Percentiles rank a stretch among this genome's conserved stretches.
These are phyloP conservation scores for Puccinia triticina DNA, from an alignment of 1,284 basidiomycete genomes.

Conservation along the genomic window DNA sequence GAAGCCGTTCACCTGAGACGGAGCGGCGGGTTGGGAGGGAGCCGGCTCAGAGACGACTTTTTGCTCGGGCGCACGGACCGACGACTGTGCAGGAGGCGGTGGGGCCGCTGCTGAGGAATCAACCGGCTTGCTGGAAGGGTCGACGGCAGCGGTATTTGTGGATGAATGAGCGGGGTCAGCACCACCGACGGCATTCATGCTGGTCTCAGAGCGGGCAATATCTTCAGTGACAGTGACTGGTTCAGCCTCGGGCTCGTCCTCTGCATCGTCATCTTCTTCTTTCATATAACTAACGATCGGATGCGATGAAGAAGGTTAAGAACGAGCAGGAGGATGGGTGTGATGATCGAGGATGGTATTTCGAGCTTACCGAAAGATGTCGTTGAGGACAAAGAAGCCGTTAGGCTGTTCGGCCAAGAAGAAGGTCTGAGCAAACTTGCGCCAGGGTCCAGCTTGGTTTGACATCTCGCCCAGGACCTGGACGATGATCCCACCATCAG, in stretches of 20 bases:
- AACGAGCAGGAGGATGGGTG: not conserved
- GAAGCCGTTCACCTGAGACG: conserved; percentile 46
- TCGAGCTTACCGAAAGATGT: conserved; percentile 83
- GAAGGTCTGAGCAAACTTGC: conserved; percentile 98
- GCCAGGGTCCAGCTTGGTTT: conserved; percentile 83
- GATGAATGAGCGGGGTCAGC: conserved; percentile 19
- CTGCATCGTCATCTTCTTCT: conserved; percentile 44
- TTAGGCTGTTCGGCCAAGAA: conserved; percentile 99
- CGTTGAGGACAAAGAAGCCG: conserved; percentile 99
- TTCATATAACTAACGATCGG: conserved; percentile 43
- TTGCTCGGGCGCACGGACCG: not conserved
- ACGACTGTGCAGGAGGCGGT: conserved; percentile 15
- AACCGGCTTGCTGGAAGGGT: conserved; percentile 7
- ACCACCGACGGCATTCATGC: conserved; percentile 22
- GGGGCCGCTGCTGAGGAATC: not conserved
- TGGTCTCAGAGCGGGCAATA: conserved; percentile 36
- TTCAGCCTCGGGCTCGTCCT: conserved; percentile 56
- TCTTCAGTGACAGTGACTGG: conserved; percentile 59
- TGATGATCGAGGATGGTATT: not conserved
- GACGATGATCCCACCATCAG: conserved; percentile 93
- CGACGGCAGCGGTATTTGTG: conserved; percentile 2
- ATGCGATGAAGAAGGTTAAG: not conserved
- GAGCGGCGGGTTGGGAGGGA: conserved; percentile 7
- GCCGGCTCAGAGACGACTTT: conserved; percentile 10
- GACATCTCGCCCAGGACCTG: conserved; percentile 99